Base-by-base conservation (phyloP, 2,329 filamentous ascomycete species). In the Fusarium transvaalense region DNA sequence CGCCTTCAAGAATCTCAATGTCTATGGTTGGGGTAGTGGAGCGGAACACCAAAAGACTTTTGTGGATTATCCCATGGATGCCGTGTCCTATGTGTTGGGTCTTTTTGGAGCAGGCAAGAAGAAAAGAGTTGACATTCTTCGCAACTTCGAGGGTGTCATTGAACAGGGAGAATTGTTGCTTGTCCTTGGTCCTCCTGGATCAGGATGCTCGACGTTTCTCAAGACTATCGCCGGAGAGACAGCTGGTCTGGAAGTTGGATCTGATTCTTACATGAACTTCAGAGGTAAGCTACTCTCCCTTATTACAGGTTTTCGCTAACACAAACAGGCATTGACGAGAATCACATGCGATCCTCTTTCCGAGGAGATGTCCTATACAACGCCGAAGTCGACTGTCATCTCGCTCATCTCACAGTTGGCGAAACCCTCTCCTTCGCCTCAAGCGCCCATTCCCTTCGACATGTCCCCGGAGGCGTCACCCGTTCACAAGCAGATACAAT, bases 401-500 rank as follows among this genome's bases (percentile, higher is more conserved):
- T 91, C 60, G 85, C 90, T 2, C 87, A 88, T 3, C 78, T 92
- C n/a, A 90, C 87, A 2, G 90, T 92, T 13, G 85, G 86, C 21
- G 83, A 90, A 59, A 92, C 89, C 0, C 77, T 92, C 1, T 80
- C 82, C 15, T 92, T 92, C 75, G 89, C 90, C 0, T 80, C 90
- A 2, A 84, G 86, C 69, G 87, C 87, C 0, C 80, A 87, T 55
- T 89, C 89, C 0, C 89, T 88, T 0, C 84, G 86, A 2, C 88
- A 90, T 19, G 79, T 88, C 6, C 71, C 68, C 0, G 64, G 67
- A 1, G 73, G 70, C 0, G 64, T 69, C 3, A 57, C 59, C 0
- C 68, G 71, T 2, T 21, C 50, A 0, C 31, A 72, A n/a, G 66
- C 66, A 2, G 70, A 75, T 2, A 71, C 41, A 6, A 75, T 75